Evolutionary conservation across 2,329 filamentous ascomycete species (phyloP), one percentile per base, ranked within the genome.

Genomic region (Escovopsis sp.): DNA sequence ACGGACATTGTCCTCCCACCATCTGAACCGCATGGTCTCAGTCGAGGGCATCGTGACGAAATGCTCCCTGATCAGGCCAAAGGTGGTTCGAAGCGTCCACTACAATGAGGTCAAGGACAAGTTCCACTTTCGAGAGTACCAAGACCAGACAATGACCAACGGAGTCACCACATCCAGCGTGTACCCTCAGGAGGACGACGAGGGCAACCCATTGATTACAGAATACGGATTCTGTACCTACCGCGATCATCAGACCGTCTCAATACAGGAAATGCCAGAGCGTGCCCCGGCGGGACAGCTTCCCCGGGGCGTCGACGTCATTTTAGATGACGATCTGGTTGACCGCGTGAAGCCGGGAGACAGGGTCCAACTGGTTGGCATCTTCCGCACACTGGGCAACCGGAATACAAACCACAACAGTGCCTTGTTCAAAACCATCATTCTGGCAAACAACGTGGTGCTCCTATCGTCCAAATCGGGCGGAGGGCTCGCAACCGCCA

Each of bases 201-300:
- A 94, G 9, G 87, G 88, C 47, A 94, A 96, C 56, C 83, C 89
- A 3, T 71, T 98, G 15, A 76, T 86, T 44, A 98, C 91, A 4
- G 91, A 98, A 58, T 98, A 96, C 59, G 91, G 91, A 20, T 89
- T 93, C 65, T 93, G 82, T 59, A 91, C 83, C 39, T 98, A 95
- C 64, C 76, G 89, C 56, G 91, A 98, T 59, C 91, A 98, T 58
- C 91, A 98, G 61, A 94, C 85, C 13, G 86, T 98, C 45, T 95
- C 89, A 0, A 95, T 98, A 50, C 91, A 98, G 64, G 91, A 98
- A 67, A 98, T 98, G 91, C 91, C 91, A 1, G 91, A 98, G 62
- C 74, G 89, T 52, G 91, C 91, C 2, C 91, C 91, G 41, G 89
- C 91, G 45, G 91, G 91, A 41, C 91, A 96, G 67, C 73, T 98